A percentile compares a stretch with the other conserved stretches of the same genome.
These are phyloP conservation scores for Monosporozyma aerobia DNA, from an alignment of 805 yeast species.

Conservation along the genomic window DNA sequence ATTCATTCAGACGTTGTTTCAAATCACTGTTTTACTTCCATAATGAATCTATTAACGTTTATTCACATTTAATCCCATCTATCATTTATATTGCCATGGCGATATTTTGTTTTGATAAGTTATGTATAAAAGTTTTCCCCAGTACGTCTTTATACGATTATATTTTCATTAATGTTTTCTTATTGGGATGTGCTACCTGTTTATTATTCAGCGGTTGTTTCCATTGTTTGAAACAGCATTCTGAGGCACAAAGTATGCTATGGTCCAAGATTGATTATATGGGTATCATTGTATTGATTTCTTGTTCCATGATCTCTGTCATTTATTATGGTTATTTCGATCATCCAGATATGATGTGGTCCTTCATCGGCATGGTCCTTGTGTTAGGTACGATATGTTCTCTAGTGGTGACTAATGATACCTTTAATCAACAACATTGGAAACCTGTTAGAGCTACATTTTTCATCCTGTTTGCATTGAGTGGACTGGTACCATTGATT, in stretches of 20 bases:
- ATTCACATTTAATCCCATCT: constrained; percentile 49
- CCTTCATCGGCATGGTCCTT: constrained; percentile 35
- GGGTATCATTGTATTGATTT: constrained; percentile 61
- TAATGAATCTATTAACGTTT: constrained; percentile 67
- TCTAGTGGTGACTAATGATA: constrained; percentile 52
- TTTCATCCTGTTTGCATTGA: constrained; percentile 70
- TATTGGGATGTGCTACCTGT: constrained; percentile 50
- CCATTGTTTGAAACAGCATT: constrained; percentile 62
- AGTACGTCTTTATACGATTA: constrained; percentile 38
- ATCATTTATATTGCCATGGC: constrained; percentile 21
- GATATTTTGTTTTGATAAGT: constrained; percentile 21
- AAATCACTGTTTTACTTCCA: constrained; percentile 46
- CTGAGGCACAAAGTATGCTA: constrained; percentile 40
- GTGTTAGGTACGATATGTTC: constrained; percentile 54
- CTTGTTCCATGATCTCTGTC: constrained; percentile 50
- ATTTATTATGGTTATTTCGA: constrained; percentile 39
- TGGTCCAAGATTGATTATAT: constrained; percentile 70
- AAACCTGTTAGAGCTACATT: constrained; percentile 67
- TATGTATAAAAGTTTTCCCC: constrained; percentile 26
- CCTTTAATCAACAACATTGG: constrained; percentile 57
- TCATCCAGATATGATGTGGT: constrained; percentile 20
- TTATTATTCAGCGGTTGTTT: constrained; percentile 55
- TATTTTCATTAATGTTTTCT: constrained; percentile 44
- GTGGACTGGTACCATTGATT: constrained; percentile 62
- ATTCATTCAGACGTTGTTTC: constrained; percentile 38